A percentile compares a stretch with the other conserved stretches of the same genome.
phyloP scores from a whole-genome alignment of 2,329 filamentous ascomycete genomes.

The Diaporthe sp. region DNA sequence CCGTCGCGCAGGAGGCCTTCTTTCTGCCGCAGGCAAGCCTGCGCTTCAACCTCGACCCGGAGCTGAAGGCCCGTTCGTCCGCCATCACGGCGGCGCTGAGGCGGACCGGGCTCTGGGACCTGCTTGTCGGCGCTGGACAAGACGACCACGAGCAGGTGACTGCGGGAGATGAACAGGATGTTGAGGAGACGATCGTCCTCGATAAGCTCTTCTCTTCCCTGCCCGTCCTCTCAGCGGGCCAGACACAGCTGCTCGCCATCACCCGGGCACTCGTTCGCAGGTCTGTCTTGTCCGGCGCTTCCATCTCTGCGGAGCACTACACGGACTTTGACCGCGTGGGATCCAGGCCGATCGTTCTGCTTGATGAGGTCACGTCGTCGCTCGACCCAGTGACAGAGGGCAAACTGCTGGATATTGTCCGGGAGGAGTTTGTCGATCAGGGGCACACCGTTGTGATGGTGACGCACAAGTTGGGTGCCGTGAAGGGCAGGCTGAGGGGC shows the following conservation, averaged over 20 bases:
- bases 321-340: not conserved
- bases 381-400: slow-evolving; percentile 44
- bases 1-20: slow-evolving; percentile 61
- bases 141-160: slow-evolving; percentile 45
- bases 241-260: slow-evolving; percentile 61
- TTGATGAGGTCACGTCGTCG: slow-evolving; percentile 54
- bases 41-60: slow-evolving; percentile 62
- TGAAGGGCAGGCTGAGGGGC: slow-evolving; percentile 23
- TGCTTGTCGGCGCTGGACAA: slow-evolving; percentile 21
- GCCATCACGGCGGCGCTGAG: slow-evolving; percentile 58
- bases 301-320: not conserved
- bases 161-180: slow-evolving; percentile 38
- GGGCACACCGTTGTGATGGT: slow-evolving; percentile 46
- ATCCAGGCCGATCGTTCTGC: slow-evolving; percentile 50
- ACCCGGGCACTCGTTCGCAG: slow-evolving; percentile 56
- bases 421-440: slow-evolving; percentile 41
- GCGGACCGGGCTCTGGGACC: slow-evolving; percentile 46
- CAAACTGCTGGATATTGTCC: slow-evolving; percentile 41
- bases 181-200: slow-evolving; percentile 42
- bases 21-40: slow-evolving; percentile 59
- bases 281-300: slow-evolving; percentile 41
- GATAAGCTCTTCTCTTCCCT: slow-evolving; percentile 48
- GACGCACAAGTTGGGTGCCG: slow-evolving; percentile 44
- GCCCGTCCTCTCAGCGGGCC: slow-evolving; percentile 50
- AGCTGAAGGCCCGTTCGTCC: slow-evolving; percentile 52